Base-by-base conservation (phyloP, 2,329 filamentous ascomycete species). In the Xylariaceae sp. region DNA sequence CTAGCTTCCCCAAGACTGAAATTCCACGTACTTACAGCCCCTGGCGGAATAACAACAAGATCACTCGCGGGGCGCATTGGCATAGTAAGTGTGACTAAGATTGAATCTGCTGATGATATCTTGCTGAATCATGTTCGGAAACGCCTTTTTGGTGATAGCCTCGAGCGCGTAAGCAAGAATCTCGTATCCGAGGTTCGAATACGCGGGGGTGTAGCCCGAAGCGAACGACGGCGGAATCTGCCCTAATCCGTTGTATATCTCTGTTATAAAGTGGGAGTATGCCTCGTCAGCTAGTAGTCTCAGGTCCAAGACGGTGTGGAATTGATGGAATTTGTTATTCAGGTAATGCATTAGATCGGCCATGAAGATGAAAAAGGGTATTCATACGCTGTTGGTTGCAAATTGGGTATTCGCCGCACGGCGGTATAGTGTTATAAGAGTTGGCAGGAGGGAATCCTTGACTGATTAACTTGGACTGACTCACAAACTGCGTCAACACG, bases 1-100 rank as follows among this genome's bases (percentile, higher is more conserved):
- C 57, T 62, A 16, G 67, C 64, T 6, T 71, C 68, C 1, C 68
- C 69, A 0, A 70, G 47, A 19, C 64, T 61, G 27, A 60, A 64
- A 10, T 60, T 50, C 67, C 70, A 73, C 1, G 45, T 53, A 0
- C 38, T 22, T 12, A 56, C 42, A 4, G 48, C 44, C 4, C 48
- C 53, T 2, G 49, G 47, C 2, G 57, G 55, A 8, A 63, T 55
- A 5, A 62, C 47, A 11, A 56, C 58, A 3, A 54, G 45, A 6
- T 27, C 22, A 10, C 45, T 45, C 7, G 49, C n/a, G 38, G 1
- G 60, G 56, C 22, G 22, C 22, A 3, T 52, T 53, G n/a, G 40
- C 29, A 44, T 60, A 63, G 38, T 56, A 60, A 1, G 60, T 61
- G 35, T 47, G 42, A 1, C 45, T 21, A 6, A 63, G 50, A 5